A percentile compares a stretch with the other conserved stretches of the same genome.
These are phyloP conservation scores for Verticillium isaacii DNA, from an alignment of 2,329 filamentous ascomycete species.

Conservation along the genomic window DNA sequence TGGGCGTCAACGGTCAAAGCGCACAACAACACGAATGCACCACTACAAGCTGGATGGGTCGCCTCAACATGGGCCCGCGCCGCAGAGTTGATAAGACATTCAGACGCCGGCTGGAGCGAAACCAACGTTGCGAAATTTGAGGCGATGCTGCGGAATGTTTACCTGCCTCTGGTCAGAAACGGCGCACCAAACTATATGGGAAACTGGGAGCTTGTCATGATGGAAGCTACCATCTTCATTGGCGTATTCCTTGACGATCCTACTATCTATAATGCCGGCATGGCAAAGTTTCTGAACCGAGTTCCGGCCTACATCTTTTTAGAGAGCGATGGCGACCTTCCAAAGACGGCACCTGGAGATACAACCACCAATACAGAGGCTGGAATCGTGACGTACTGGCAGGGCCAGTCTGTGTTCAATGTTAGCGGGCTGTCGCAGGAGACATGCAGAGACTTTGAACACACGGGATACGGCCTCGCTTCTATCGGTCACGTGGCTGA, in stretches of 20 bases:
- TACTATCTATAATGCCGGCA: conserved; percentile 13
- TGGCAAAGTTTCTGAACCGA: conserved; percentile 14
- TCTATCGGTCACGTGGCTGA: conserved; percentile 20
- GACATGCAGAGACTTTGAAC: conserved; percentile 20
- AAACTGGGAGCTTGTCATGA: conserved; percentile 20
- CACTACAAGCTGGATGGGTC: conserved; percentile 20
- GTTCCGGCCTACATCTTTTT: conserved; percentile 19
- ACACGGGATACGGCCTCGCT: conserved; percentile 19
- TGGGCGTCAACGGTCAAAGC: conserved; percentile 16
- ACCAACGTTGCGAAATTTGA: conserved; percentile 14
- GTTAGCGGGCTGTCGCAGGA: conserved; percentile 17
- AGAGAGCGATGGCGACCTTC: conserved; percentile 12
- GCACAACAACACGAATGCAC: conserved; percentile 19
- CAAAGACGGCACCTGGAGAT: conserved; percentile 4
- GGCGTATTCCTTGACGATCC: conserved; percentile 17
- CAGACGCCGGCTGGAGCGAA: conserved; percentile 16
- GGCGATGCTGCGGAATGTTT: conserved; percentile 16
- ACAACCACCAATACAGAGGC: conserved; percentile 1
- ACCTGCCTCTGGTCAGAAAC: conserved; percentile 15
- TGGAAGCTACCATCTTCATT: conserved; percentile 17
- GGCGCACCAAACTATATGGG: conserved; percentile 12
- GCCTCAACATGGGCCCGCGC: conserved; percentile 18
- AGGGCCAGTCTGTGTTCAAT: conserved; percentile 10
- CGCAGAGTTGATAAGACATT: conserved; percentile 19
- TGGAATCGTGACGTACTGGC: conserved; percentile 6